These are phyloP conservation scores for Pseudogymnoascus sp. DNA, from an alignment of 2,329 filamentous ascomycete species.

Conservation along the genomic window DNA sequence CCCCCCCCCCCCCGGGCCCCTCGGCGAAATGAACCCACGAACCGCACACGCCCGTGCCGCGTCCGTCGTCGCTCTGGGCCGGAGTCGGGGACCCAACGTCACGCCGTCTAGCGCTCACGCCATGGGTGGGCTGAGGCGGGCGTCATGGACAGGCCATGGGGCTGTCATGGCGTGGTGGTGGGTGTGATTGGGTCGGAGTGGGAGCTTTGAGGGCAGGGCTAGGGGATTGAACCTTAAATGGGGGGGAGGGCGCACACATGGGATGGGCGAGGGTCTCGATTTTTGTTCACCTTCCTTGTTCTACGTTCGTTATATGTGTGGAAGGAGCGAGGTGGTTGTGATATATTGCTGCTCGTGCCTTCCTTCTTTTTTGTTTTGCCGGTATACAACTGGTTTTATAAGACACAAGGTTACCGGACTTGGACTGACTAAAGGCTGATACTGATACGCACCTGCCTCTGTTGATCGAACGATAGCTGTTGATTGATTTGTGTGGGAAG, in stretches of 20 bases:
- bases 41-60: background rate
- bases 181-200: background rate
- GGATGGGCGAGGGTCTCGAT: background rate
- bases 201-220: background rate
- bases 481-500: background rate
- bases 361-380: background rate
- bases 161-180: background rate
- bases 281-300: background rate
- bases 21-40: background rate
- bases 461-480: background rate
- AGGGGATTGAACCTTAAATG: background rate
- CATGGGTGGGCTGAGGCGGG: background rate
- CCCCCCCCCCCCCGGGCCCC: slow-evolving; percentile 22
- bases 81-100: background rate
- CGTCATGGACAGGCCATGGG: background rate
- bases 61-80: background rate
- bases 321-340: background rate
- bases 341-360: background rate
- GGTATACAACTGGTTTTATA: background rate
- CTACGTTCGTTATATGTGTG: background rate
- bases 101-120: background rate
- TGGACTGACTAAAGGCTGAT: background rate
- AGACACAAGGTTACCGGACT: background rate
- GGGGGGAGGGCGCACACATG: background rate
- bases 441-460: background rate